Base-by-base conservation (phyloP, 495 filamentous ascomycete genomes). In the Hypoxylon lenormandii region DNA sequence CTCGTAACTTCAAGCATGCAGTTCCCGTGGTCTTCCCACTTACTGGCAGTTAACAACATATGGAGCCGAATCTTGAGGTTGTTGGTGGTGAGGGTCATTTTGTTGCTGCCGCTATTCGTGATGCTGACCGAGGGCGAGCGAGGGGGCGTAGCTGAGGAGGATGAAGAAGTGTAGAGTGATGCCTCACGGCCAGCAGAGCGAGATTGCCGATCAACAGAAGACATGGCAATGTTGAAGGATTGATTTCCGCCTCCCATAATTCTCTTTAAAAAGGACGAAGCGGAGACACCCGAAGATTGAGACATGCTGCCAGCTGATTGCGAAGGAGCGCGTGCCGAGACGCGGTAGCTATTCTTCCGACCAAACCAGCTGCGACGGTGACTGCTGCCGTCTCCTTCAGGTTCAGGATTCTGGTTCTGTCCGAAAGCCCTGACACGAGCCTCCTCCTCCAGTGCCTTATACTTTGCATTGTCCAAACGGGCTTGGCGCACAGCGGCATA, bases 1-100 rank as follows among this genome's bases (percentile, higher is more conserved):
- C 90, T 89, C 77, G 91, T 88, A 72, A 98, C 93, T 28, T 90
- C 90, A 30, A 98, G 77, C 26, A 88, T 83, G 50, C 93, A 94
- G 47, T 91, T 87, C 55, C 94, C 94, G 81, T 94, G 89, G 70
- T 97, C 94, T 26, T 91, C 87, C 95, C 95, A 98, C 72, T 91
- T 92, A 36, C 88, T 88, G 18, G 87, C 81, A 2, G 87, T 86
- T 53, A 94, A 90, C 40, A 92, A 89, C 15, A 88, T 76, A 77
- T 97, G 96, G 33, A 97, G 85, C 21, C 92, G 87, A 69, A 91
- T 90, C 66, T 95, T 93, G 48, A 93, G 86, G 65, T 92, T 92
- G 12, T 87, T 87, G 11, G 91, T 84, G 23, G 89, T 89, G 42
- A 91, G 84, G 64, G 89, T 91, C 26, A 85, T 86, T 18, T 88